A percentile compares a stretch with the other conserved stretches of the same genome.
These are phyloP conservation scores for Podaxis carcinomalis DNA, from an alignment of 768 basidiomycete species.

Conservation along the genomic window DNA sequence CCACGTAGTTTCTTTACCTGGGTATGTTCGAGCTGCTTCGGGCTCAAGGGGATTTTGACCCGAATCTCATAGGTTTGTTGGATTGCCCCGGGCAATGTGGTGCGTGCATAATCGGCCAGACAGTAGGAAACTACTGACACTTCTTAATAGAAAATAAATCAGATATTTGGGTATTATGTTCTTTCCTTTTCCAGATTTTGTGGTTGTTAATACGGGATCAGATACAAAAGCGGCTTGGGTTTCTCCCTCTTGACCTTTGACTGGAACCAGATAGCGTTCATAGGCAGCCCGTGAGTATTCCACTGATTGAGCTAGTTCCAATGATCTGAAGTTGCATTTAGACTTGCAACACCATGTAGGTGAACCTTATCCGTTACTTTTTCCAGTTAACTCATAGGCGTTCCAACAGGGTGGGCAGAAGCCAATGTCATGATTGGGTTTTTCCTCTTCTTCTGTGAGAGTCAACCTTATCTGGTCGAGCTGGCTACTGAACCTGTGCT, in stretches of 20 bases:
- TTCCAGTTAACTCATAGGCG: slow-evolving; percentile 14
- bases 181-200: not conserved
- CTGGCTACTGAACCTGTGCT: not conserved
- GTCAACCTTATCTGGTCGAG: slow-evolving; percentile 10
- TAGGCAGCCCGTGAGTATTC: slow-evolving; percentile 52
- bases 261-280: slow-evolving; percentile 68
- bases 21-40: slow-evolving; percentile 23
- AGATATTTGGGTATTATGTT: slow-evolving; percentile 45
- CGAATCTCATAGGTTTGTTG: slow-evolving; percentile 49
- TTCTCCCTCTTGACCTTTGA: slow-evolving; percentile 52
- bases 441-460: slow-evolving; percentile 60
- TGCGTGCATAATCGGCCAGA: slow-evolving; percentile 25
- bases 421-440: slow-evolving; percentile 65
- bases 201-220: slow-evolving; percentile 12
- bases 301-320: slow-evolving; percentile 7
- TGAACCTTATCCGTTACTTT: not conserved
- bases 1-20: slow-evolving; percentile 40
- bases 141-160: slow-evolving; percentile 43
- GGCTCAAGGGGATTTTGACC: slow-evolving; percentile 9
- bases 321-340: slow-evolving; percentile 15
- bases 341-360: slow-evolving; percentile 47
- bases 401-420: slow-evolving; percentile 62
- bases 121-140: not conserved
- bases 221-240: slow-evolving; percentile 48
- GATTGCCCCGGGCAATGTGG: slow-evolving; percentile 56